These are phyloP conservation scores for Starmerella vaccinii DNA, from an alignment of 805 yeast species.

Conservation along the genomic window DNA sequence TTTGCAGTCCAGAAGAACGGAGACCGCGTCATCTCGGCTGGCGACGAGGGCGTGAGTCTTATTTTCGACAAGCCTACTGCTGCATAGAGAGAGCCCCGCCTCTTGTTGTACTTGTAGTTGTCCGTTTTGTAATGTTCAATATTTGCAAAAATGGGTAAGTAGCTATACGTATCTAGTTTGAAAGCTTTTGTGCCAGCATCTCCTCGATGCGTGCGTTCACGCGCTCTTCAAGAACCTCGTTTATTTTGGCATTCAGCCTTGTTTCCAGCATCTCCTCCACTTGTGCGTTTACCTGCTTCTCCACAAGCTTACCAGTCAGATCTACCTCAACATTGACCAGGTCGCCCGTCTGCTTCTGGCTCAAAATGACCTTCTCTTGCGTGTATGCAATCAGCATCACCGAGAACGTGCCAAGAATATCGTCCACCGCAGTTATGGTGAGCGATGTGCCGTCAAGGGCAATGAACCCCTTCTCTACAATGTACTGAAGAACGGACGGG, in stretches of 20 bases:
- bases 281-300: slow-evolving; percentile 60
- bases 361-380: slow-evolving; percentile 67
- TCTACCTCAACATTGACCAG: slow-evolving; percentile 88
- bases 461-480: slow-evolving; percentile 92
- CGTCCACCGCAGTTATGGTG: slow-evolving; percentile 74
- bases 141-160: no score
- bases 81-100: neutral
- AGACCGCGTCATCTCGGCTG: slow-evolving; percentile 72
- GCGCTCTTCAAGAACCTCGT: neutral
- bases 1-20: slow-evolving; percentile 62
- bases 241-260: neutral
- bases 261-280: slow-evolving; percentile 17
- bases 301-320: slow-evolving; percentile 81
- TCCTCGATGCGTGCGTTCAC: neutral
- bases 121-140: no score
- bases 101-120: no score
- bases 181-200: slow-evolving; percentile 1
- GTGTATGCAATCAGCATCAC: slow-evolving; percentile 91
- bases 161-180: no score
- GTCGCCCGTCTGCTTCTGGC: slow-evolving; percentile 52
- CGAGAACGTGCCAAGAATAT: slow-evolving; percentile 46
- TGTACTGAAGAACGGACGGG: slow-evolving; percentile 47
- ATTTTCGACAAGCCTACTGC: slow-evolving; percentile 36
- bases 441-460: slow-evolving; percentile 88
- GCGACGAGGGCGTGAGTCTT: slow-evolving; percentile 91